Evolutionary conservation across 129 eudicot species (phyloP), one percentile per base, ranked within the genome.

Genomic region (Flaveria linearis): DNA sequence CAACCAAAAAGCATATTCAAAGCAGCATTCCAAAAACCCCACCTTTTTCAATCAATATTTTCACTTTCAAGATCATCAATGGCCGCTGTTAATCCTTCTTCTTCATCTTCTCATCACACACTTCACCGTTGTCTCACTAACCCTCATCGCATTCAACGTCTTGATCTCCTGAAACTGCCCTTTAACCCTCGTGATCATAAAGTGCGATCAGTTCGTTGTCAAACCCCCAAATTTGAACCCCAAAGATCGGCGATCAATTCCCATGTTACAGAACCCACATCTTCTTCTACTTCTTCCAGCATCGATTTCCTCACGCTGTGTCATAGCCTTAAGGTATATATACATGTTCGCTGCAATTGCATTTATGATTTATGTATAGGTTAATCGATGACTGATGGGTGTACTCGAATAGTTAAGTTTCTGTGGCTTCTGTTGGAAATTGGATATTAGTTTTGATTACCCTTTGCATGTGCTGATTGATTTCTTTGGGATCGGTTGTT

Each of bases 271-370:
- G 74, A 69, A 15, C n/a, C 86, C 15, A 42, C 75, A 23, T 78
- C 90, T 47, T 78, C 90, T 2, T 85, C 41, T 52, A 76, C 90
- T 2, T 85, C 90, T 64, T 82, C 85, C 9, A 84, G 82, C 72
- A 92, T 92, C 82, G 97, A 92, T 87, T 92, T 92, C 52, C 97
- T 92, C 80, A 92, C 97, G 23, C 56, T 92, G 69, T 92, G 97
- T 73, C 92, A 86, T 69, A 81, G 97, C 72, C 94, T 92, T 41
- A 92, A 92, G 97, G 97, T 81, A 36, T 36, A 36, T 36, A 36
- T 36, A 51, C 28, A 18, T 20, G 12, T 16, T 67, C 13, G 22
- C 50, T 28, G 22, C 56, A 43, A 26, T 42, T 51, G 76, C 61
- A 30, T 71, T 70, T 2, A 36, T 36, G 41, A 30, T 71, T 70